A percentile compares a stretch with the other conserved stretches of the same genome.
phyloP scores from a whole-genome alignment of 2,329 filamentous ascomycete species.

The Botrytis paeoniae region DNA sequence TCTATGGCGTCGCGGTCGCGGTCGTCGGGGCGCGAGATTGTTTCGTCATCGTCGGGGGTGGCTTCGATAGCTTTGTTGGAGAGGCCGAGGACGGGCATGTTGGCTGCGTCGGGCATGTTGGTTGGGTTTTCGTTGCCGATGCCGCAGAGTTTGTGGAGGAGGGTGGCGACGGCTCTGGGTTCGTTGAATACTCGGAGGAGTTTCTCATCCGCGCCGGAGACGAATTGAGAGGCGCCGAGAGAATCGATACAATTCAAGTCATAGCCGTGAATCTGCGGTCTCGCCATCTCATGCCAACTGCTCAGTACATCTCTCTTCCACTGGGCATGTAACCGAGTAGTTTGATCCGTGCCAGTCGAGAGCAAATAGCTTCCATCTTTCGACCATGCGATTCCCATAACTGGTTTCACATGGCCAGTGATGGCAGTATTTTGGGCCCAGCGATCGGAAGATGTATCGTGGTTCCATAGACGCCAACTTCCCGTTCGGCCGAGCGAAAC shows the following conservation, averaged over 20 bases:
- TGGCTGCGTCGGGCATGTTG: conserved; percentile 77
- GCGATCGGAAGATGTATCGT: conserved; percentile 55
- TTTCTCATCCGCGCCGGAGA: conserved; percentile 96
- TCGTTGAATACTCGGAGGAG: conserved; percentile 93
- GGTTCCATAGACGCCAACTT: conserved; percentile 85
- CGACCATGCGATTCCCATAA: conserved; percentile 82
- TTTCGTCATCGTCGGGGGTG: conserved; percentile 50
- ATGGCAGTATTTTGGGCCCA: conserved; percentile 79
- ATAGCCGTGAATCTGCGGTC: conserved; percentile 97
- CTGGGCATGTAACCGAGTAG: conserved; percentile 78
- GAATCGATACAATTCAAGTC: conserved; percentile 92
- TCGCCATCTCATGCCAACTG: conserved; percentile 93
- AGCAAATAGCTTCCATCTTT: conserved; percentile 78
- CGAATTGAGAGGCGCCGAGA: conserved; percentile 71
- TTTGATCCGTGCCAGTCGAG: conserved; percentile 89
- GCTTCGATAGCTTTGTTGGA: conserved; percentile 88
- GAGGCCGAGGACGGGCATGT: conserved; percentile 90
- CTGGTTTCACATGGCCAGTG: conserved; percentile 78
- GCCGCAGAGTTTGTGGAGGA: conserved; percentile 67
- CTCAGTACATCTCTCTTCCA: conserved; percentile 57
- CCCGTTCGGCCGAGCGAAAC: conserved; percentile 86
- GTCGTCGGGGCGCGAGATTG: conserved; percentile 43
- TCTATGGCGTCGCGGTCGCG: conserved; percentile 54
- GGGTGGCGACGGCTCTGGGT: conserved; percentile 74
- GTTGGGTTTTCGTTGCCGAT: conserved; percentile 46